Base-by-base conservation (phyloP, 202 grass and related monocot genomes). In the Hordeum pubiflorum region DNA sequence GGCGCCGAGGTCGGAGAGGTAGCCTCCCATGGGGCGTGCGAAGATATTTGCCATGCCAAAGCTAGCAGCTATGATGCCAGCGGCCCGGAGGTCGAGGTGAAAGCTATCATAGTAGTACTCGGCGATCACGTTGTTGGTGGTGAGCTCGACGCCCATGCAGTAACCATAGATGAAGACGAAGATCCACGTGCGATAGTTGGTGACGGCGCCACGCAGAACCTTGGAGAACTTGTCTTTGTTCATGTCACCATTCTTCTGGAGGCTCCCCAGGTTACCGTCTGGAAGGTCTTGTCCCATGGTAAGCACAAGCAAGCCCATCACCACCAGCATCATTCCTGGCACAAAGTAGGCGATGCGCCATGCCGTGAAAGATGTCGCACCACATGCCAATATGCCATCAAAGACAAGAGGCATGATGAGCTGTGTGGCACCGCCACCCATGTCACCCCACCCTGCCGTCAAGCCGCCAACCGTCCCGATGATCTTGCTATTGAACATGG, bases 131-230 rank as follows among this genome's bases (percentile, higher is more conserved):
- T 70, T 70, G 67, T 70, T 70, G 38, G 62, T 36, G 17, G 62
- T 65, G 62, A 65, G 82, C 85, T 96, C 86, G 4, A 97, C 93
- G 10, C 93, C 93, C 93, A 97, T 97, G 75, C 62, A 82, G 58
- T 97, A 93, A 5, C 93, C 93, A 27, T 97, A 97, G 6, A 97
- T 64, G 9, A 97, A 67, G 6, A 91, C 90, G 5, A 93, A 97
- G 54, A 97, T 75, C 90, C 93, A 97, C 0, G 93, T 97, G 0
- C 93, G 46, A 44, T 97, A 97, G 84, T 97, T 97, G 33, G 88
- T 85, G 9, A 77, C 59, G 1, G 93, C 90, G 26, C 89, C 65
- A 0, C 10, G 5, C 0, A 69, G 10, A 41, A 69, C 65, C 0
- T 22, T 69, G 20, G 37, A 43, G 2, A 69, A 69, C 37, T 24